phyloP scores from a whole-genome alignment of 495 filamentous ascomycete genomes.

The Mycothermus thermophilus region DNA sequence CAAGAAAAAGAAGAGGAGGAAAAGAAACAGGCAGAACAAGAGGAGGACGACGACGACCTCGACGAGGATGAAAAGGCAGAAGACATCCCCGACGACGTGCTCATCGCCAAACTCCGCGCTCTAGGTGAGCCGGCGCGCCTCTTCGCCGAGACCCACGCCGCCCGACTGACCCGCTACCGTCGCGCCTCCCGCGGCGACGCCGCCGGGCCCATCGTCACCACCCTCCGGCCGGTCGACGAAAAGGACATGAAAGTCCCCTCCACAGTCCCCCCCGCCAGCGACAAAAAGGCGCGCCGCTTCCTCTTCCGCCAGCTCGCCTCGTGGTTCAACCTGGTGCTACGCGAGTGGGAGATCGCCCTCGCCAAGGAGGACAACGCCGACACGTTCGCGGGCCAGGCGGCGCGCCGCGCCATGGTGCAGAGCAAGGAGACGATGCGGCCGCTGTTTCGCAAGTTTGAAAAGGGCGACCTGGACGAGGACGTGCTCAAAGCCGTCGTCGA shows the following conservation, averaged over 20 bases:
- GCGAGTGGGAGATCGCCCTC: conserved; percentile 74
- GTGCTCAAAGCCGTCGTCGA: conserved; percentile 80
- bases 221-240: conserved; percentile 60
- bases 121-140: conserved; percentile 58
- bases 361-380: conserved; percentile 55
- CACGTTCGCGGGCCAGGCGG: conserved; percentile 62
- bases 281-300: conserved; percentile 42
- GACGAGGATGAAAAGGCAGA: background rate
- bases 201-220: conserved; percentile 49
- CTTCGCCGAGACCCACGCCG: conserved; percentile 72
- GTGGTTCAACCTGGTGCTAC: conserved; percentile 86
- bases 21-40: conserved; percentile 20
- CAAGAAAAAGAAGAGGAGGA: conserved; percentile 7
- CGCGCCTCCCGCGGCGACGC: conserved; percentile 31
- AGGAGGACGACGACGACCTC: conserved; percentile 13
- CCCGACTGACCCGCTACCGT: conserved; percentile 54
- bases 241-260: conserved; percentile 70
- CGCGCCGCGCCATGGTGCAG: conserved; percentile 64
- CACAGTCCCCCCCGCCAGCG: conserved; percentile 39
- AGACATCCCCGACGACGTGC: conserved; percentile 60
- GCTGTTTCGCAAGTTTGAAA: conserved; percentile 80
- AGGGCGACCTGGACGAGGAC: conserved; percentile 58
- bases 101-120: conserved; percentile 50
- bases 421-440: conserved; percentile 76
- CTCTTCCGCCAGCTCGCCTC: conserved; percentile 78